A percentile compares a stretch with the other conserved stretches of the same genome.
These are phyloP conservation scores for Groenewaldozyma auringiensis DNA, from an alignment of 1,139 yeast species.

Conservation along the genomic window DNA sequence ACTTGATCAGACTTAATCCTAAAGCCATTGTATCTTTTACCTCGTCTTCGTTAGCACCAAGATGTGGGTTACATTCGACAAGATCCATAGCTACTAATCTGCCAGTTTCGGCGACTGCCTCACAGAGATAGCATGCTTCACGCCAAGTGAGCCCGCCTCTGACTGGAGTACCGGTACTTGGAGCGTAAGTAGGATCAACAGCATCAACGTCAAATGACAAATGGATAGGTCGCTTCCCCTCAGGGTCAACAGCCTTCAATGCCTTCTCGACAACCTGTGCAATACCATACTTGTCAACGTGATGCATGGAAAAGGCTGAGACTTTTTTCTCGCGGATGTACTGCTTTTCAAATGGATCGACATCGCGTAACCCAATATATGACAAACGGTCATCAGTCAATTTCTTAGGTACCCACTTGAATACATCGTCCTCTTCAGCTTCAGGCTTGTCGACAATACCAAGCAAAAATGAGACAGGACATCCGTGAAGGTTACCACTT, in stretches of 20 bases:
- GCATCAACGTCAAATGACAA: conserved; percentile 95
- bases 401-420: conserved; percentile 67
- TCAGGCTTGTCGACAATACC: conserved; percentile 41
- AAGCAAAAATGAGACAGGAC: conserved; percentile 87
- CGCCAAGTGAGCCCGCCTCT: conserved; percentile 92
- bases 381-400: conserved; percentile 69
- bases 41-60: conserved; percentile 73
- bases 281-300: conserved; percentile 88
- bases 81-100: conserved; percentile 79
- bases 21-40: conserved; percentile 80
- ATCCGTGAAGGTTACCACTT: conserved; percentile 92
- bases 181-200: conserved; percentile 87
- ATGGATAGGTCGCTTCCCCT: conserved; percentile 70
- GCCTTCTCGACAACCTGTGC: conserved; percentile 93
- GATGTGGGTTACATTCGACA: conserved; percentile 87
- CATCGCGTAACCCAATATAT: conserved; percentile 91
- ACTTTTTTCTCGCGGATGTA: conserved; percentile 65
- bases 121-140: conserved; percentile 89
- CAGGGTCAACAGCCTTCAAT: conserved; percentile 66
- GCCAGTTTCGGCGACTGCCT: conserved; percentile 85
- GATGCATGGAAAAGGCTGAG: conserved; percentile 91
- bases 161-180: conserved; percentile 97
- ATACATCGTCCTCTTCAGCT: conserved; percentile 40
- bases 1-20: conserved; percentile 85
- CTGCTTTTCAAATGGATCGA: conserved; percentile 76